A percentile compares a stretch with the other conserved stretches of the same genome.
Conservation (phyloP, 352 stramenopile genomes). For the Phytophthora crassamura region DNA sequence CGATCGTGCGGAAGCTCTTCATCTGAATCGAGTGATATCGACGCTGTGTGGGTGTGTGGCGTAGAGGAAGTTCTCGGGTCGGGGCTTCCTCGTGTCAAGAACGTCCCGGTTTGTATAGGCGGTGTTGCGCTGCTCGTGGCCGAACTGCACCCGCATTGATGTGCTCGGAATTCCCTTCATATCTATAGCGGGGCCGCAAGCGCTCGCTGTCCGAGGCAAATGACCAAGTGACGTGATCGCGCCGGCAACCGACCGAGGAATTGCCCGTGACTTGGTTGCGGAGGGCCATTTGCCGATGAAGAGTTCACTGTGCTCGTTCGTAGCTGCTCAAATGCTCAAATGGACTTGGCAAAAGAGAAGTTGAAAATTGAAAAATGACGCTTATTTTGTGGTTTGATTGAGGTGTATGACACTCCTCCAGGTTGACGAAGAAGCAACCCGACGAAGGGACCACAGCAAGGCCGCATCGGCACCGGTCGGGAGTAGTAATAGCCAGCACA, state of each 20-base stretch:
- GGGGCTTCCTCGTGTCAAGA: background rate
- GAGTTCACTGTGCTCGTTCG: too few species aligned
- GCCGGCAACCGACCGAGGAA: background rate
- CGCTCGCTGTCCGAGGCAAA: conserved; percentile 15
- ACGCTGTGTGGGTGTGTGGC: background rate
- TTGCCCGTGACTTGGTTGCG: too few species aligned
- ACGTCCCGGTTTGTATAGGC: background rate
- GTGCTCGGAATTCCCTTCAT: conserved; percentile 17
- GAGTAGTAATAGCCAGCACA: too few species aligned
- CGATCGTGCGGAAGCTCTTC: conserved; percentile 39
- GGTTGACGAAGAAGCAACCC: too few species aligned
- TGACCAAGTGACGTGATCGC: background rate
- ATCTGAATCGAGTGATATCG: conserved; percentile 15
- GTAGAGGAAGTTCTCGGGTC: conserved; percentile 8
- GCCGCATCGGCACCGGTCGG: too few species aligned
- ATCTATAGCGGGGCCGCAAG: background rate
- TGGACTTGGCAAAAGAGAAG: too few species aligned
- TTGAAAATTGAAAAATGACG: too few species aligned
- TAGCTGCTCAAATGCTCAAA: too few species aligned
- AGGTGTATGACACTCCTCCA: too few species aligned
- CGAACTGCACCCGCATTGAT: conserved; percentile 14
- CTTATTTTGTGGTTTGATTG: too few species aligned
- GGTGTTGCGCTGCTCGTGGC: conserved; percentile 17
- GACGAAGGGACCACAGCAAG: too few species aligned
- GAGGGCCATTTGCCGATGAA: too few species aligned